Evolutionary conservation across 768 basidiomycete species (phyloP), one percentile per base, ranked within the genome.

Genomic region (Pleurotus pulmonarius): DNA sequence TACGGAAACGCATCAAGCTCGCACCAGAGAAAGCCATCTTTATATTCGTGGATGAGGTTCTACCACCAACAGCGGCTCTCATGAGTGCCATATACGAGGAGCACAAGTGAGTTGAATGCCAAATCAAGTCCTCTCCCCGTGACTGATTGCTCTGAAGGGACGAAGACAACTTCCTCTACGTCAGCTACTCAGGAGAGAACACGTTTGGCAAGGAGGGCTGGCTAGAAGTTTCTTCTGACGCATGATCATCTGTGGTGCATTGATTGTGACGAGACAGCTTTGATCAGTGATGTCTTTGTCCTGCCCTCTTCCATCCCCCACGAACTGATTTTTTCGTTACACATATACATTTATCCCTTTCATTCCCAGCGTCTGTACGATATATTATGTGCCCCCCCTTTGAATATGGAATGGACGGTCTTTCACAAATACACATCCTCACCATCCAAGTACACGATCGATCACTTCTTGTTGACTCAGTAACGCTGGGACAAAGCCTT

Each of bases 31-130:
- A 98, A 77, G 97, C 97, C 38, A 99, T 99, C 76, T 99, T 98
- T 79, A 98, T 99, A 74, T 99, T 98, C 66, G 97, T 99, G 51
- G 94, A 99, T 65, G 97, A 99, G 71, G 94, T 98, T 54, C 81
- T 99, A 25, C 97, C 97, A 44, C 97, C 97, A 43, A 98, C 97
- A 1, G 97, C 96, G 12, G 95, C 96, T 2, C 78, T 98, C 48
- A 99, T 99, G 97, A 94, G 92, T 66, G 87, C 93, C 56, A 98
- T 99, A 67, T 99, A 99, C 67, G 97, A 99, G 75, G 97, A 99
- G 74, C 96, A 99, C 82, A 98, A 98, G 95, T 98, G 60, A 67
- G 92, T 81, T 12, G 3, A 54, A 61, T 7, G 40, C 20, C 53
- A 44, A 13, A 24, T 34, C 52, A 49, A 15, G 4, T 45, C 29